Evolutionary conservation across 2,329 filamentous ascomycete species (phyloP), one percentile per base, ranked within the genome.

Genomic region (Aureobasidium sp.): DNA sequence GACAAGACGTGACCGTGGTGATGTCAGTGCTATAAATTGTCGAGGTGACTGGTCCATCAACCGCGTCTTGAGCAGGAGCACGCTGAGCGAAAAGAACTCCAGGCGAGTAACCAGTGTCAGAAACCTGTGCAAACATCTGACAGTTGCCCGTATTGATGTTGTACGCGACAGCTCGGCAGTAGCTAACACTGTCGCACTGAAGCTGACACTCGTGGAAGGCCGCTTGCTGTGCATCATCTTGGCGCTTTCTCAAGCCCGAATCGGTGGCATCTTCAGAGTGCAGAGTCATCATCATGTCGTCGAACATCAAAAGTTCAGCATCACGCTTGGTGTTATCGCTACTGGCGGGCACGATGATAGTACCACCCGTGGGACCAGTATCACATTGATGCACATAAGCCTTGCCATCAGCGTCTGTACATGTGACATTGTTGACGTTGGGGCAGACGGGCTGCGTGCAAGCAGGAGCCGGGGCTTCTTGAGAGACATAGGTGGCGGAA

Each of bases 381-480:
- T 57, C 61, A 22, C 61, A 62, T 9, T 36, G 11, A 27, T 55
- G 51, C 0, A 25, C 17, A 44, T 62, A 62, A 11, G 61, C 61
- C 31, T 62, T 62, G 15, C 61, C 61, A 37, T 62, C 52, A n/a
- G 61, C 39, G 51, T 62, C 61, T 9, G 41, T 62, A 53, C 61
- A 62, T 8, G 44, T 58, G 22, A 36, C 34, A 25, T 51, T 51
- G 9, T 57, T 31, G n/a, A 62, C 45, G 9, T 45, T 45, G 1
- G 61, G 61, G 15, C 61, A 62, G 5, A 44, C 20, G 27, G 61
- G 42, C 15, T 36, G 27, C 12, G 51, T 55, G n/a, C 61, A 62
- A 37, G 61, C 34, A 15, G 61, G 61, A 11, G 61, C 52, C 2
- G 61, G 52, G 1, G 61, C 45, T 17, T 51, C n/a, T n/a, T 52